A percentile compares a stretch with the other conserved stretches of the same genome.
phyloP scores from a whole-genome alignment of 2,329 filamentous ascomycete genomes.

The Fusarium bactridioides region DNA sequence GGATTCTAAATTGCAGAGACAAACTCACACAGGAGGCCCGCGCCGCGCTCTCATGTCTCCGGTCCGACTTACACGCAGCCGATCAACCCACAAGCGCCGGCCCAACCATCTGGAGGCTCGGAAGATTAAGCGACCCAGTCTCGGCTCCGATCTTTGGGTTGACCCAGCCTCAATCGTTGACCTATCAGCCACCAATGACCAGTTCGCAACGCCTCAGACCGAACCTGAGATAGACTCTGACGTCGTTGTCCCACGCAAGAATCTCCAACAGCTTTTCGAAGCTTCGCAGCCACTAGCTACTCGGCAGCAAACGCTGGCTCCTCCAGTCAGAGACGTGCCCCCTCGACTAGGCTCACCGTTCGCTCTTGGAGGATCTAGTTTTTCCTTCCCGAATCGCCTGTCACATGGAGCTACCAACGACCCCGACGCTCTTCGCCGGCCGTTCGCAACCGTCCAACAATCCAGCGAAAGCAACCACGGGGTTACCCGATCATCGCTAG shows the following conservation, averaged over 20 bases:
- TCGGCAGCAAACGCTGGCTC: slow-evolving; percentile 30
- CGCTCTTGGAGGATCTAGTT: slow-evolving; percentile 56
- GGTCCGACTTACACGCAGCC: slow-evolving; percentile 58
- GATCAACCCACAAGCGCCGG: slow-evolving; percentile 64
- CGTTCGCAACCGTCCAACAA: slow-evolving; percentile 67
- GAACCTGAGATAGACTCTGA: slow-evolving; percentile 35
- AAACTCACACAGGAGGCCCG: slow-evolving; percentile 59
- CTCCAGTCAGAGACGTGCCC: slow-evolving; percentile 48
- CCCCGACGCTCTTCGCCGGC: slow-evolving; percentile 55
- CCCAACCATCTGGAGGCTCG: slow-evolving; percentile 60
- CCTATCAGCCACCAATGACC: slow-evolving; percentile 33
- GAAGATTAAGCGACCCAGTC: slow-evolving; percentile 60
- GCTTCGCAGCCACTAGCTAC: slow-evolving; percentile 37
- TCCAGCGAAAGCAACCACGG: slow-evolving; percentile 46
- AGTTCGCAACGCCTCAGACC: slow-evolving; percentile 47
- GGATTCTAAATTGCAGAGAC: slow-evolving; percentile 48
- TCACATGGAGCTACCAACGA: slow-evolving; percentile 57
- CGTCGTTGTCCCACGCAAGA: slow-evolving; percentile 53
- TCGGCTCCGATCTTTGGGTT: slow-evolving; percentile 63
- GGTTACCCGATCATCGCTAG: slow-evolving; percentile 54
- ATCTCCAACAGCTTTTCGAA: slow-evolving; percentile 53
- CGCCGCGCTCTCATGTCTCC: slow-evolving; percentile 63
- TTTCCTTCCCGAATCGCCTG: slow-evolving; percentile 68
- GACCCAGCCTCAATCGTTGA: slow-evolving; percentile 49
- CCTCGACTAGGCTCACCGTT: slow-evolving; percentile 69